Conservation (phyloP, 192 early-diverging fungal genomes). For the Rhizophagus prolifer region DNA sequence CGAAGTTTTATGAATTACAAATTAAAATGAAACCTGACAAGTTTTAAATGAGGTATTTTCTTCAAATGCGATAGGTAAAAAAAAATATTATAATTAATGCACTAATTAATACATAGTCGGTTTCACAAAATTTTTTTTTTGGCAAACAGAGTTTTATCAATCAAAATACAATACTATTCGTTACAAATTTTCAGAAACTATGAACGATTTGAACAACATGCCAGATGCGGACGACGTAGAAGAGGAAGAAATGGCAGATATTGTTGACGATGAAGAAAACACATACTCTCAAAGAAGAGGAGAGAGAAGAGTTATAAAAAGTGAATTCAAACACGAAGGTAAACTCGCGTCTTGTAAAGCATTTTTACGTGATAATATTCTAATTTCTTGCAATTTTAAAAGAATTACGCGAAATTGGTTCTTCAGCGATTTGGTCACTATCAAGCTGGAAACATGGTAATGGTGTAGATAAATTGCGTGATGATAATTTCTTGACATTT, state of each 20-base stretch:
- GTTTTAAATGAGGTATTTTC: too few species aligned
- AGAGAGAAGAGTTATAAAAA: constrained; percentile 24
- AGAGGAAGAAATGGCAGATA: neutral
- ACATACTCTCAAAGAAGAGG: neutral
- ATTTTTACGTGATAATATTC: neutral
- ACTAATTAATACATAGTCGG: too few species aligned
- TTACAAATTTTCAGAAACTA: neutral
- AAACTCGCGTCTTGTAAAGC: neutral
- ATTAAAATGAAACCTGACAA: too few species aligned
- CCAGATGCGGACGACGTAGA: neutral
- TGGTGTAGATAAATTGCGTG: constrained; percentile 62
- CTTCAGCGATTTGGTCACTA: constrained; percentile 63
- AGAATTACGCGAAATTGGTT: constrained; percentile 54
- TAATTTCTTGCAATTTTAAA: too few species aligned
- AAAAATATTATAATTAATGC: too few species aligned
- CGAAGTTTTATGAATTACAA: too few species aligned
- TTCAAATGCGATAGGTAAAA: too few species aligned
- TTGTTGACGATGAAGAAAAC: constrained; percentile 20
- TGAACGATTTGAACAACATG: constrained; percentile 5
- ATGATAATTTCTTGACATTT: constrained; percentile 68
- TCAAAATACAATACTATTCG: too few species aligned
- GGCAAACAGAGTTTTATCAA: too few species aligned
- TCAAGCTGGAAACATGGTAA: constrained; percentile 65
- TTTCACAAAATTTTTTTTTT: too few species aligned
- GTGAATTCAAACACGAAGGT: constrained; percentile 24